Evolutionary conservation across 257 asterid genomes (phyloP), one percentile per base, ranked within the genome.

Genomic region (Petrea volubilis): DNA sequence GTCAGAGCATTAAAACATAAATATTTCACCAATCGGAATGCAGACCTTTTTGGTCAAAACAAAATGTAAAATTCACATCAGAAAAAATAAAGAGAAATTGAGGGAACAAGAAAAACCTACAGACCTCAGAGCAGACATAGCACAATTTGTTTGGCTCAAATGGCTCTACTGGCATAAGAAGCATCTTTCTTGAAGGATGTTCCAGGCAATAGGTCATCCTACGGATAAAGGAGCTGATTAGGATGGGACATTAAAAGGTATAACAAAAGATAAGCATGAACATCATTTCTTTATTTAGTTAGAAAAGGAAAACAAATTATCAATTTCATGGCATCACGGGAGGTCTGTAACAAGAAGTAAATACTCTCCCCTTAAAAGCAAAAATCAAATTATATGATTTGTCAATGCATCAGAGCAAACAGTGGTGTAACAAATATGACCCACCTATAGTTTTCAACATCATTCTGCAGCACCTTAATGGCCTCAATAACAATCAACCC

Each of bases 161-260:
- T 33, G 99, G 99, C 75, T 87, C 92, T 18, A 92, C 87, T 6
- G 99, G 98, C 99, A 95, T 92, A 62, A 95, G 93, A 70, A 95
- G 90, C 92, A 92, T 82, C 78, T 92, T 95, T 79, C 74, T 90
- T n/a, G 96, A 70, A 67, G 99, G 96, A 84, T 90, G 96, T 77
- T 92, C 93, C 53, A 95, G 97, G 73, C 99, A 95, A 75, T 88
- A 95, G 15, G 99, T 95, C 99, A 92, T 95, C 91, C 99, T 95
- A 77, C 83, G 86, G 13, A 53, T 24, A 57, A 29, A 60, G 74
- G 12, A 67, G 38, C 50, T 27, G 23, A 67, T 55, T 51, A 67
- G 60, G 27, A 56, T 25, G 40, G 28, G 38, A 27, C 51, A 25
- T 50, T 20, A 56, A 51, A 36, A 43, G 27, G 18, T 66, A 28